Evolutionary conservation across 2,329 filamentous ascomycete genomes (phyloP), one percentile per base, ranked within the genome.

Genomic region (Sporothrix pallida): DNA sequence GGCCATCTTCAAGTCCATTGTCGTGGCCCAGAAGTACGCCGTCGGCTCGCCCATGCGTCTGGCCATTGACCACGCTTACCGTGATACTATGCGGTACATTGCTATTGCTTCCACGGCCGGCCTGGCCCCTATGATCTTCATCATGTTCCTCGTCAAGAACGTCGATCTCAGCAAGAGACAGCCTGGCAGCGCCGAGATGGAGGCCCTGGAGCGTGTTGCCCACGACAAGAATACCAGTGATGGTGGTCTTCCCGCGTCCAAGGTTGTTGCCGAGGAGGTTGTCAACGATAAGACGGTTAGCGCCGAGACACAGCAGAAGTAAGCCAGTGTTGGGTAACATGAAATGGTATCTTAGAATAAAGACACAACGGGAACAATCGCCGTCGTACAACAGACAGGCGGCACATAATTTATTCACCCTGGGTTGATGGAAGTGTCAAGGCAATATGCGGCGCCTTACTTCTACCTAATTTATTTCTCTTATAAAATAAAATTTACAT

Each of bases 81-180:
- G 84, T 76, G 79, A 85, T 46, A 82, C 85, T 0, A 85, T 87
- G 80, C 81, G 82, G 9, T 78, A 85, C n/a, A 81, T 87, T 44
- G 74, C 73, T 56, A 70, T 74, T 70, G 73, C 58, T 6, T 20
- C 70, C 1, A 74, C 73, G 1, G 63, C 70, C 1, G 31, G 46
- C 0, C 56, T 74, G 26, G 73, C 62, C 1, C 46, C 70, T 3
- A 74, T 74, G 70, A 23, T 74, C 2, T 15, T 74, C 23, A 15
- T 72, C 31, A 72, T 74, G 70, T 70, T 74, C 63, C 37, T 71
- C 7, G n/a, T 74, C 37, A 74, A 74, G 65, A 74, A 60, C 6
- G 56, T 74, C 0, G 63, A 72, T 8, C 56, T 72, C 20, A 23
- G 26, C n/a, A 56, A 67, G 48, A 37, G 23, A 3, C 72, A 73